Percentiles rank a stretch among this genome's conserved stretches.
Conservation (phyloP, 306 rosid genomes). For the Rubus parviflorus region DNA sequence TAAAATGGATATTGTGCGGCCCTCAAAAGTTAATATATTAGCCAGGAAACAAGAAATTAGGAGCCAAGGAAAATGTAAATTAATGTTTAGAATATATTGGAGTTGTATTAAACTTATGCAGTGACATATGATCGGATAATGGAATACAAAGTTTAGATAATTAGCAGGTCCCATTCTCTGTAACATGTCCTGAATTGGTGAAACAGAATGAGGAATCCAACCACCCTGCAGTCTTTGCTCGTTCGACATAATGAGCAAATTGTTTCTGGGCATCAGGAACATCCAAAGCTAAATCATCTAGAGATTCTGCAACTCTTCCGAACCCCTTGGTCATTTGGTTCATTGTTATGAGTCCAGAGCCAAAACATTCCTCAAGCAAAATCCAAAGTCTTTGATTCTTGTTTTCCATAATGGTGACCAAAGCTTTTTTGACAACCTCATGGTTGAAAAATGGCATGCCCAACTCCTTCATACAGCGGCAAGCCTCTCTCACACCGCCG, state of each 20-base stretch:
- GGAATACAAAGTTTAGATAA: neutral
- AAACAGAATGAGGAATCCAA: conserved; percentile 52
- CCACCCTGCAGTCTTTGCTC: conserved; percentile 63
- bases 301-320: conserved; percentile 60
- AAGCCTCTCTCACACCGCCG: conserved; percentile 59
- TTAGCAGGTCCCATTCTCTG: conserved; percentile 41
- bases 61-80: neutral
- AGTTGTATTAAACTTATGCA: neutral
- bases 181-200: conserved; percentile 33
- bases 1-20: no score
- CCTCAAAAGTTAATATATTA: no score
- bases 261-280: conserved; percentile 69
- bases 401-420: conserved; percentile 54
- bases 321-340: conserved; percentile 70
- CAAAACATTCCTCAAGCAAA: conserved; percentile 56
- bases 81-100: neutral
- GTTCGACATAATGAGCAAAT: conserved; percentile 40
- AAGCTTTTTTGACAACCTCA: conserved; percentile 65
- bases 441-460: conserved; percentile 83
- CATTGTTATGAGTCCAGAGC: conserved; percentile 61
- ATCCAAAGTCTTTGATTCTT: conserved; percentile 66
- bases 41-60: no score
- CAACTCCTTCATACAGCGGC: conserved; percentile 60
- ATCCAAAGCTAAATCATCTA: conserved; percentile 74
- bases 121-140: neutral